Evolutionary conservation across 2,329 filamentous ascomycete genomes (phyloP).

Genomic region (Apiospora koreana): DNA sequence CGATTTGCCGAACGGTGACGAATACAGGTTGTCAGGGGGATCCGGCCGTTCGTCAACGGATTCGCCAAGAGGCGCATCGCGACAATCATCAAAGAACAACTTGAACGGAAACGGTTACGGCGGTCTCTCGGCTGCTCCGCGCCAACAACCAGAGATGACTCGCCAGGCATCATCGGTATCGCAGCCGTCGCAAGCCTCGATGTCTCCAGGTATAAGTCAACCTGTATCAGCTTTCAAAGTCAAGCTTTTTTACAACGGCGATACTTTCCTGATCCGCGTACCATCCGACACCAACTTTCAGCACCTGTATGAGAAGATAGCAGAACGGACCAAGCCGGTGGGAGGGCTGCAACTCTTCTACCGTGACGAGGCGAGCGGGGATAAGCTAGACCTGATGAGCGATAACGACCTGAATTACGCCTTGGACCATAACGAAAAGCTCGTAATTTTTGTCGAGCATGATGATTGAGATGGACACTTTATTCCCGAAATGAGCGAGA

Average conservation of each 20-base stretch:
- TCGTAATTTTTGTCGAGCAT: constrained; percentile 72
- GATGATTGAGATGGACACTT: constrained; percentile 32
- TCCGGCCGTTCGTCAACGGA: constrained; percentile 68
- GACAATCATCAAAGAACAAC: constrained; percentile 66
- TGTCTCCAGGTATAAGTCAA: constrained; percentile 50
- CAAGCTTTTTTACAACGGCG: constrained; percentile 91
- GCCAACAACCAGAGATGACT: constrained; percentile 43
- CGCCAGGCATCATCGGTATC: constrained; percentile 50
- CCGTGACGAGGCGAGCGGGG: constrained; percentile 78
- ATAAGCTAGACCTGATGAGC: constrained; percentile 73
- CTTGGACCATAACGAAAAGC: constrained; percentile 81
- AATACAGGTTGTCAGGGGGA: constrained; percentile 73
- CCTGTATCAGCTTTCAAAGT: constrained; percentile 73
- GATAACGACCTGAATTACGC: constrained; percentile 82
- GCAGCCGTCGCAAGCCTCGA: constrained; percentile 57
- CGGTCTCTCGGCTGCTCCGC: constrained; percentile 53
- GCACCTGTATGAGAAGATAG: constrained; percentile 80
- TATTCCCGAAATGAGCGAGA: not conserved
- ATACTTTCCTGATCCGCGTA: constrained; percentile 89
- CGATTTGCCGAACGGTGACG: constrained; percentile 67
- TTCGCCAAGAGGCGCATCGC: constrained; percentile 60
- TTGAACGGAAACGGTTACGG: constrained; percentile 59
- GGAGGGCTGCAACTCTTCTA: constrained; percentile 76
- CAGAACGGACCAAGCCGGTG: constrained; percentile 77
- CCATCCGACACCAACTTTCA: constrained; percentile 76